Base-by-base conservation (phyloP, 2,329 filamentous ascomycete genomes). In the Botrytis byssoidea region DNA sequence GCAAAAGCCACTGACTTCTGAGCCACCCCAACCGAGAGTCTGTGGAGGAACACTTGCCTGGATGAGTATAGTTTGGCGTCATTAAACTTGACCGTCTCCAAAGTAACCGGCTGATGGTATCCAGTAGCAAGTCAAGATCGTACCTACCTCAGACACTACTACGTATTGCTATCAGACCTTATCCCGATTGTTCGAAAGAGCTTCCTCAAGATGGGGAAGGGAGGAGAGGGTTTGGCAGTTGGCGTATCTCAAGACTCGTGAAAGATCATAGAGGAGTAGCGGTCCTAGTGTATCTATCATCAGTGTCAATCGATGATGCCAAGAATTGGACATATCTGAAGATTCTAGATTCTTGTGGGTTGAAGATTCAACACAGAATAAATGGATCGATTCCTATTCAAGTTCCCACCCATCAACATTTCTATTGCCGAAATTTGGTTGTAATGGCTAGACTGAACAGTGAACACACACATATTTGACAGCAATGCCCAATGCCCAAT, bases 401-500 rank as follows among this genome's bases (percentile, higher is more conserved):
- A 48, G 46, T 48, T 48, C 14, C 44, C 48, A 22, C 64, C 20
- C 44, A 12, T 51, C 64, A 37, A 25, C 18, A 29, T 29, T 51
- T 37, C 32, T 25, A 22, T n/a, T 63, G 37, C 37, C 35, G 60
- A 63, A 7, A 63, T 63, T 40, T 63, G 25, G 40, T 18, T 63
- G 25, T 42, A 9, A 25, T n/a, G 60, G 60, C 35, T 63, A 18
- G 14, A 57, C n/a, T 57, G 51, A 29, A 29, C n/a, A 57, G 6
- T 29, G 22, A 42, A 42, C 12, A 42, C 18, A 44, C 61, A 64
- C 8, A 44, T 3, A 55, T 44, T 67, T 55, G 65, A 40, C 46
- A 67, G 46, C 48, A 40, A 67, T 67, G 46, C 46, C 46, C 48
- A 40, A 67, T 67, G 46, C 46, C 46, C 37, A 51, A 67, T 67